These are phyloP conservation scores for Phyllosticta capitalensis DNA, from an alignment of 2,329 filamentous ascomycete species.

Conservation along the genomic window DNA sequence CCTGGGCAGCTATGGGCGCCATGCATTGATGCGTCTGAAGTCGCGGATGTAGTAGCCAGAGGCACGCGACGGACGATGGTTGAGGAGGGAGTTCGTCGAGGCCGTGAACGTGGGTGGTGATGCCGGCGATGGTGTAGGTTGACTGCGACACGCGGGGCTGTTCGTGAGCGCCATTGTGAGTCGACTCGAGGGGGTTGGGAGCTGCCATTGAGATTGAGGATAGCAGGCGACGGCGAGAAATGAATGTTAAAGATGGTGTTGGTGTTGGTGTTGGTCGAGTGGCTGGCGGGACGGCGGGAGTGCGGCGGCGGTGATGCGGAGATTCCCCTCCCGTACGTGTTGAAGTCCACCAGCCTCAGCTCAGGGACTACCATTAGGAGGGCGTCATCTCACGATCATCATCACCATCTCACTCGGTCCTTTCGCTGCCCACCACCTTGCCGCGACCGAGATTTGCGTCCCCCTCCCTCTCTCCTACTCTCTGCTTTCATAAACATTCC, in stretches of 20 bases:
- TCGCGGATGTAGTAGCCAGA: slow-evolving; percentile 89
- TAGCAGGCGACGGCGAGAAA: background rate
- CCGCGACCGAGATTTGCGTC: no score
- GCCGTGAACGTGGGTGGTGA: slow-evolving; percentile 72
- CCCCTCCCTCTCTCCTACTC: no score
- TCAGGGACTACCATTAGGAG: no score
- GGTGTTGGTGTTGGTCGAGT: no score
- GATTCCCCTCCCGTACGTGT: no score
- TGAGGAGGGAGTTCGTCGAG: slow-evolving; percentile 58
- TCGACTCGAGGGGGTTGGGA: slow-evolving; percentile 25
- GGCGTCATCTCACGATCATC: no score
- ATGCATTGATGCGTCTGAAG: slow-evolving; percentile 62
- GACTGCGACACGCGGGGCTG: slow-evolving; percentile 48
- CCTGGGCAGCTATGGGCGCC: slow-evolving; percentile 60
- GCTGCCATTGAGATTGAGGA: slow-evolving; percentile 19
- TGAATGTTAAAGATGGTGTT: no score
- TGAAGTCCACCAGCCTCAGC: no score
- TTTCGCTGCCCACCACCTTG: no score
- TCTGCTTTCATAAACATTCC: no score
- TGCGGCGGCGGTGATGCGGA: background rate
- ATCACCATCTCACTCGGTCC: no score
- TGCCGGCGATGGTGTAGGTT: slow-evolving; percentile 64
- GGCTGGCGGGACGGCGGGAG: background rate
- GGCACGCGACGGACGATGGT: slow-evolving; percentile 53
- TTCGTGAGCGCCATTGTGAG: slow-evolving; percentile 16